phyloP scores from a whole-genome alignment of 495 filamentous ascomycete species.

The Hypoxylon intermedium region DNA sequence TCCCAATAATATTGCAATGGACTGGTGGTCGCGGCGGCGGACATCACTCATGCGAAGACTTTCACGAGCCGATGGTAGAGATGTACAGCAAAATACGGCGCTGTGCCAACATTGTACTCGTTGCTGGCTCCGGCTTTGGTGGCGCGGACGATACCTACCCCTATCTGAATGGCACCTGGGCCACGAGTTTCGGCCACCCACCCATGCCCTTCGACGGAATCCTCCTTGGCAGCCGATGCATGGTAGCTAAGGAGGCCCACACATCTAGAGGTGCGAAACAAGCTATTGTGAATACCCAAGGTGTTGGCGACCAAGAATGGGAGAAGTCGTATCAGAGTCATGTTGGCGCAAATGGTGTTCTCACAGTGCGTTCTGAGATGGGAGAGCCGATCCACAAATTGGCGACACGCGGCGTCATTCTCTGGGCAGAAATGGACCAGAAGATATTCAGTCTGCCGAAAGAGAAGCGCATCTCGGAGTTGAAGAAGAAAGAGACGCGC shows the following conservation, averaged over 20 bases:
- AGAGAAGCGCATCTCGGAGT: conserved; percentile 76
- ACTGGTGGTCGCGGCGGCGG: conserved; percentile 83
- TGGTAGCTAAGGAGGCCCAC: conserved; percentile 83
- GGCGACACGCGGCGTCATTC: conserved; percentile 80
- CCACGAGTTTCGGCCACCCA: conserved; percentile 71
- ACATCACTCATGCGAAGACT: conserved; percentile 85
- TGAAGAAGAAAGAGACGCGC: conserved; percentile 72
- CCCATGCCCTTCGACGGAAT: conserved; percentile 84
- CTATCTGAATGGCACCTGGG: conserved; percentile 78
- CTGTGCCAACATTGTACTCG: conserved; percentile 73
- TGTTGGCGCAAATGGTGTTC: conserved; percentile 70
- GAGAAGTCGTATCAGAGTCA: conserved; percentile 84
- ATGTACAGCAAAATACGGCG: conserved; percentile 77
- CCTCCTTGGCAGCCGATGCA: conserved; percentile 78
- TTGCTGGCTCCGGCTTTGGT: conserved; percentile 82
- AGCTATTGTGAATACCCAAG: conserved; percentile 79
- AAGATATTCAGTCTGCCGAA: conserved; percentile 88
- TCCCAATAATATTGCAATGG: conserved; percentile 82
- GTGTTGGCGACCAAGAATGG: conserved; percentile 82
- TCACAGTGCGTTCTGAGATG: conserved; percentile 89
- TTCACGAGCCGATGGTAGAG: conserved; percentile 78
- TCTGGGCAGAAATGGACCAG: conserved; percentile 91
- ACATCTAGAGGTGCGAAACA: conserved; percentile 83
- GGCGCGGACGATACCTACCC: conserved; percentile 81
- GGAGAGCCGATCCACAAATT: conserved; percentile 91